These are phyloP conservation scores for Rehmannia glutinosa DNA, from an alignment of 257 asterid species.

Conservation along the genomic window DNA sequence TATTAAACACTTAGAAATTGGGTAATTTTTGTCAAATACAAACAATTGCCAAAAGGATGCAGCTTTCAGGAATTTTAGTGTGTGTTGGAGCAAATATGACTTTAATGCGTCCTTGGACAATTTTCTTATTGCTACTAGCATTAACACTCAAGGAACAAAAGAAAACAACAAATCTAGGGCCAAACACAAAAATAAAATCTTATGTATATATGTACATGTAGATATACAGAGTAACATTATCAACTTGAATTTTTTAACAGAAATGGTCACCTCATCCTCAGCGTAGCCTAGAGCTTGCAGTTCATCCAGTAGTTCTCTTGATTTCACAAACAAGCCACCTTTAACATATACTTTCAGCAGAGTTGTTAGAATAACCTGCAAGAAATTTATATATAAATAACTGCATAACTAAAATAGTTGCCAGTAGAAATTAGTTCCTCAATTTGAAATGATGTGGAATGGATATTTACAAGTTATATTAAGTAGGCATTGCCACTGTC, in stretches of 20 bases:
- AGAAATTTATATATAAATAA: not conserved
- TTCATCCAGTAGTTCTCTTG: slow-evolving; percentile 72
- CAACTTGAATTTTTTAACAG: too few relatives aligned
- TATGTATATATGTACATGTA: not conserved
- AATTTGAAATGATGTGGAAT: not conserved
- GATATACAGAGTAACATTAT: too few relatives aligned
- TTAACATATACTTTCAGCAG: slow-evolving; percentile 81
- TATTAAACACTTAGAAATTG: not conserved
- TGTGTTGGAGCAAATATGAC: not conserved
- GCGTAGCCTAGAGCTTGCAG: slow-evolving; percentile 77
- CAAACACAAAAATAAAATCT: not conserved
- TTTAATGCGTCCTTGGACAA: not conserved
- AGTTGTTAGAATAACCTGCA: slow-evolving; percentile 86
- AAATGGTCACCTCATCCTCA: slow-evolving; percentile 71
- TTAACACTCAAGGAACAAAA: not conserved
- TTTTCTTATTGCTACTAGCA: not conserved
- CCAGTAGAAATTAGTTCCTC: not conserved
- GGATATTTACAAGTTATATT: too few relatives aligned
- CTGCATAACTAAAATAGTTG: too few relatives aligned
- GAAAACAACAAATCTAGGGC: not conserved
- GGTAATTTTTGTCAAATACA: not conserved
- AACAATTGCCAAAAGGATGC: not conserved
- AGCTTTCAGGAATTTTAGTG: not conserved
- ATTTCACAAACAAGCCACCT: slow-evolving; percentile 79
- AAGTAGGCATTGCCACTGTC: slow-evolving; percentile 4